phyloP scores from a whole-genome alignment of 1,139 yeast species.

The Yamadazyma spencermartinsiae region DNA sequence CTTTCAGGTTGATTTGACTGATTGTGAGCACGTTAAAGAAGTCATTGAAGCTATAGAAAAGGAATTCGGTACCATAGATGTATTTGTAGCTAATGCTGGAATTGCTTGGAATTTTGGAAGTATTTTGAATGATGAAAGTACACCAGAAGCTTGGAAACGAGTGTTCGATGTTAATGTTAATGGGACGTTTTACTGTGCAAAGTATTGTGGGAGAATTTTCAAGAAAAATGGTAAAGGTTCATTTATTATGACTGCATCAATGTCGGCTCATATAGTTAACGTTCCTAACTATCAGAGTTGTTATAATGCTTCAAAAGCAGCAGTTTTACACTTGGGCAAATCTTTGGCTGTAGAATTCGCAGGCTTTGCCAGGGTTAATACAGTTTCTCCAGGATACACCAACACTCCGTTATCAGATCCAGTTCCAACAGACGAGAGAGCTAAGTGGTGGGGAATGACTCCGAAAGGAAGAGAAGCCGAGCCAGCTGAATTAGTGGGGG shows the following conservation, averaged over 20 bases:
- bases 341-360: constrained; percentile 58
- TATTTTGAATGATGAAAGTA: constrained; percentile 39
- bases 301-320: constrained; percentile 60
- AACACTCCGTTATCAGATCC: constrained; percentile 56
- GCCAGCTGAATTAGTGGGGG: constrained; percentile 44
- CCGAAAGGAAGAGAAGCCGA: constrained; percentile 45
- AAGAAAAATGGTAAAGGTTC: constrained; percentile 46
- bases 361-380: constrained; percentile 53
- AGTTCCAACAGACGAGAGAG: constrained; percentile 35
- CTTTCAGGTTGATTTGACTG: constrained; percentile 42
- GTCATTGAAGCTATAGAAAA: constrained; percentile 34
- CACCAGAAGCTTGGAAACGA: constrained; percentile 48
- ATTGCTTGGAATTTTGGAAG: constrained; percentile 45
- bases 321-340: constrained; percentile 53
- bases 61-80: constrained; percentile 46
- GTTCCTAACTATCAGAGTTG: constrained; percentile 66
- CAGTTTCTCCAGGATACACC: constrained; percentile 60
- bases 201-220: constrained; percentile 41
- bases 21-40: constrained; percentile 34
- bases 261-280: constrained; percentile 67
- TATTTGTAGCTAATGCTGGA: constrained; percentile 56
- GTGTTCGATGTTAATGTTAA: constrained; percentile 46
- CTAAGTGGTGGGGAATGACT: constrained; percentile 37
- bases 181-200: constrained; percentile 48
- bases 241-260: constrained; percentile 61